Evolutionary conservation across 257 asterid species (phyloP), one percentile per base, ranked within the genome.

Genomic region (Anisodus acutangulus): DNA sequence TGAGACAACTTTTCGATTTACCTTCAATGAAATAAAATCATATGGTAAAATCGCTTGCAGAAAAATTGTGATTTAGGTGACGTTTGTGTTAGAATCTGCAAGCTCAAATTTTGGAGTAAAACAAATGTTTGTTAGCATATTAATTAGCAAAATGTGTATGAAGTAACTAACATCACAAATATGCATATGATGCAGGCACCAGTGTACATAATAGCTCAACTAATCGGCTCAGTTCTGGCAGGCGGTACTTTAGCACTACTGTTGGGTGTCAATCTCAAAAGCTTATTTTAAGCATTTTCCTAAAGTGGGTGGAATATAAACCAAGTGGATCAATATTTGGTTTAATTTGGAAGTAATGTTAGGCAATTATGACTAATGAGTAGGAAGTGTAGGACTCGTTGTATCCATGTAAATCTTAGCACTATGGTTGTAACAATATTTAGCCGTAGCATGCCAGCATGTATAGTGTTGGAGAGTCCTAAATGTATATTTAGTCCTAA

Each of bases 201-300:
- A 0, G 5, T 90, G 49, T 95, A 88, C 87, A 85, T 92, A 16
- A 26, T 85, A 11, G 89, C 91, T n/a, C 97, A 95, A 39, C 9
- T 95, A 81, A 12, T 87, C 63, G 98, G 98, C 11, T 91, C 98
- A 3, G 76, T 89, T 37, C 91, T 95, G 8, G 98, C 95, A 1
- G 93, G 97, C 78, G 59, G 81, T 63, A 91, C 92, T 9, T 78
- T 94, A 26, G 60, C 84, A 15, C 8, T 85, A 13, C 74, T 95
- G 91, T 90, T 95, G 31, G 80, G 90, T 17, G 85, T 94, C 6
- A 88, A 93, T 0, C 51, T 55, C 2, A 84, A 89, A 31, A 15
- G 58, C 91, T 5, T 95, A 49, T 84, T 93, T 91, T 79, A 97
- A 98, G 1, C 92, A 98, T 0, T 0, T 91, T 0, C 97, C 98